phyloP scores from a whole-genome alignment of 495 filamentous ascomycete species.

The Aspergillus bridgeri region DNA sequence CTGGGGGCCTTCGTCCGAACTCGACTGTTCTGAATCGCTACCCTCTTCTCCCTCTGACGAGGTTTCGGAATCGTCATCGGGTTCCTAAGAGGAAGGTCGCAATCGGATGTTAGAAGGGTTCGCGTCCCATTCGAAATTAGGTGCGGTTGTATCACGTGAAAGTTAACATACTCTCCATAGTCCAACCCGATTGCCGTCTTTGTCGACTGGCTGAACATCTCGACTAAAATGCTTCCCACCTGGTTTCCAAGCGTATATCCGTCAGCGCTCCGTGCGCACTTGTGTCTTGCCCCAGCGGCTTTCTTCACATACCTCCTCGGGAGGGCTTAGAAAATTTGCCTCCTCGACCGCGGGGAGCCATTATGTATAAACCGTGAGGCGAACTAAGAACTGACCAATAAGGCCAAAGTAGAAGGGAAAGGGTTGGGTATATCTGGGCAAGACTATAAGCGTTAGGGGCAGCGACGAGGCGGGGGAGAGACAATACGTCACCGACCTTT shows the following conservation, averaged over 20 bases:
- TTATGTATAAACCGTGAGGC: constrained; percentile 17
- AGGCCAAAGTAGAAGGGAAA: background rate
- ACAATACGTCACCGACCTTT: background rate
- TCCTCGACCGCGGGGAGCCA: constrained; percentile 64
- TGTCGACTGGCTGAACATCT: constrained; percentile 79
- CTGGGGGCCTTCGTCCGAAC: constrained; percentile 34
- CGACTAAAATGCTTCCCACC: constrained; percentile 94
- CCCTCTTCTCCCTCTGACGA: constrained; percentile 42
- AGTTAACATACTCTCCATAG: constrained; percentile 67
- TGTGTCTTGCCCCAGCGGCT: constrained; percentile 6
- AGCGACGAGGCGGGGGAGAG: background rate
- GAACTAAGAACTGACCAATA: background rate
- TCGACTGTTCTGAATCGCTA: constrained; percentile 26
- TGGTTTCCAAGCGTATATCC: constrained; percentile 26
- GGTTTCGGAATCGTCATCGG: constrained; percentile 38
- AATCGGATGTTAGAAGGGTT: background rate
- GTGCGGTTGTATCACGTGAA: background rate
- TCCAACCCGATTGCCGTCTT: constrained; percentile 70
- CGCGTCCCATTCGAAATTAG: background rate
- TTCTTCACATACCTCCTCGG: constrained; percentile 68
- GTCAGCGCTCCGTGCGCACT: constrained; percentile 1
- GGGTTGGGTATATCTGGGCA: background rate
- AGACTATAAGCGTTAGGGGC: background rate
- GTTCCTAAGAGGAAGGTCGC: constrained; percentile 36
- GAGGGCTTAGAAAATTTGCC: constrained; percentile 93